Conservation (phyloP, 2,329 filamentous ascomycete species). For the Elsinoe batatas region DNA sequence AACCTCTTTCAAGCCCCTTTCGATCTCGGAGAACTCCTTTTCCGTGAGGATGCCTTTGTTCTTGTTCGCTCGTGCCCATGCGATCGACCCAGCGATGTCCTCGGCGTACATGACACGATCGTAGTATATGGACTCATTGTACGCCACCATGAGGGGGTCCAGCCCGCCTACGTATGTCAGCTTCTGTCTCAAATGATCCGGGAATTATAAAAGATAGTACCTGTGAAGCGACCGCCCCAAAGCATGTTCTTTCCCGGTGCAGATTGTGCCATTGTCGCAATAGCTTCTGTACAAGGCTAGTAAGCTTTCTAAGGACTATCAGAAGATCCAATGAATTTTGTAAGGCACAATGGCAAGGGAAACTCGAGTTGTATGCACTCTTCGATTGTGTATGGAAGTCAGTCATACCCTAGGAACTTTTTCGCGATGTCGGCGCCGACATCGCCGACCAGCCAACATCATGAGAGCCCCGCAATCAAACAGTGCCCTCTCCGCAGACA, state of each 20-base stretch:
- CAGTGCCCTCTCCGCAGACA: background rate
- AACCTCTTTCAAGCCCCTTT: constrained; percentile 56
- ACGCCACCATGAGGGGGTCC: constrained; percentile 76
- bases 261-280: constrained; percentile 4
- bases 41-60: constrained; percentile 63
- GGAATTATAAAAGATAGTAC: constrained; percentile 24
- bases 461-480: background rate
- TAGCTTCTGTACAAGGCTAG: too few relatives aligned
- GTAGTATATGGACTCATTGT: constrained; percentile 73
- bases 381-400: background rate
- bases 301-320: background rate
- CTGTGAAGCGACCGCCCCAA: constrained; percentile 54
- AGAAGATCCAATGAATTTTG: background rate
- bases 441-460: background rate
- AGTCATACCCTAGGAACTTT: background rate
- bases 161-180: constrained; percentile 51
- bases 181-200: background rate
- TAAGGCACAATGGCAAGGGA: background rate
- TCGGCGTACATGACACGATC: constrained; percentile 69
- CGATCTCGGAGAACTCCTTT: constrained; percentile 64
- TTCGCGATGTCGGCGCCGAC: constrained; percentile 8
- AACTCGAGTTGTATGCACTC: background rate
- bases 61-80: constrained; percentile 70
- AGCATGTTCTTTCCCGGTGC: constrained; percentile 42
- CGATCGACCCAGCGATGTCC: constrained; percentile 71